Base-by-base conservation (phyloP, 1,139 yeast species). In the Protomyces macrosporus region DNA sequence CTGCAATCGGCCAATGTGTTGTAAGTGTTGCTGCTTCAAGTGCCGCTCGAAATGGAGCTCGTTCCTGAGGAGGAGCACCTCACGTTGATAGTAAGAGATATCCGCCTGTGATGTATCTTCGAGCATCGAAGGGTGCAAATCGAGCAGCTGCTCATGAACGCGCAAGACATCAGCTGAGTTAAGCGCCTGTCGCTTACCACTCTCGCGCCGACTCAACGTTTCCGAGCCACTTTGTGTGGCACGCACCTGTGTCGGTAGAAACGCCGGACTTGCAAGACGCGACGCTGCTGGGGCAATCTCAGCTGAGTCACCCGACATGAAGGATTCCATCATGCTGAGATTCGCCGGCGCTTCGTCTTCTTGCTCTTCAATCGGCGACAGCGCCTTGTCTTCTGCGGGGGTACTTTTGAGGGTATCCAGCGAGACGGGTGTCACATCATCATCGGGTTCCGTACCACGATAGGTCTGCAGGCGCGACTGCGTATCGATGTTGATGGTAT, bases 1-100 rank as follows among this genome's bases (percentile, higher is more conserved):
- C 50, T 75, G 74, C 60, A 78, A 70, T 53, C 74, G 69, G 34
- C 80, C 73, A 62, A 81, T 79, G 54, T 82, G 78, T 62, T 77
- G 77, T 67, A 82, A 81, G 64, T 79, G 80, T 67, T 84, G 77
- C 65, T 80, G 79, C 65, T 82, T 82, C 72, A 84, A 73, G 71
- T 83, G 85, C 62, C 80, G 78, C 7, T 83, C 77, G 71, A 86
- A 86, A 60, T 85, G 87, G 55, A 85, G 75, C 71, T 86, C 91
- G 70, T 86, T 86, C 65, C 81, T 80, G 65, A 81, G 72, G 50
- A 86, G 75, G 60, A 86, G 72, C 37, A 86, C 74, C 68, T 86
- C 88, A 65, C 90, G 75, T 65, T 81, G 83, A 69, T 63, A 63
- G 55, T 70, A 51, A 10, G 64, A 48, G 30, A 64, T 23, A 34